Evolutionary conservation across 805 yeast species (phyloP).

Genomic region (Wickerhamiella spandovensis): DNA sequence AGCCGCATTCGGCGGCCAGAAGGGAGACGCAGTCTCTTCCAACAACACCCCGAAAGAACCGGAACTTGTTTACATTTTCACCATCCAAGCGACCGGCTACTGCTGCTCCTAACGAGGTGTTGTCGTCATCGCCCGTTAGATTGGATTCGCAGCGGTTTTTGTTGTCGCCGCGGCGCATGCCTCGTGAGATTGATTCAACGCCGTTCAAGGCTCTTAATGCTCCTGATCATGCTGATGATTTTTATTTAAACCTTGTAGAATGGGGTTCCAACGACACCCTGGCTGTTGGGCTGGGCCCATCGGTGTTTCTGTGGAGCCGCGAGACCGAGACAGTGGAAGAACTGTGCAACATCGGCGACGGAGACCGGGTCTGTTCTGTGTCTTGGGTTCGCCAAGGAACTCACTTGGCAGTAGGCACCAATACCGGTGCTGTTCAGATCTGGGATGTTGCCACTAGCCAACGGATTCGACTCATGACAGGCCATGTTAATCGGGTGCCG

Average conservation of each 20-base stretch:
- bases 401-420: slow-evolving; percentile 86
- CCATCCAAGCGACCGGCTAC: slow-evolving; percentile 14
- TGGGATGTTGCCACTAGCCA: slow-evolving; percentile 82
- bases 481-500: slow-evolving; percentile 74
- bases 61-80: slow-evolving; percentile 11
- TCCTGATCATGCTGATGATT: slow-evolving; percentile 88
- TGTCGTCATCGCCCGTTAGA: slow-evolving; percentile 12
- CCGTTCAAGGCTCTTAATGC: slow-evolving; percentile 94
- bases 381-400: slow-evolving; percentile 94
- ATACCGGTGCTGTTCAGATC: slow-evolving; percentile 75
- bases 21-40: slow-evolving; percentile 11
- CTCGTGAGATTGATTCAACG: slow-evolving; percentile 65
- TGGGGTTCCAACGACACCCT: slow-evolving; percentile 87
- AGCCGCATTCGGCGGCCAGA: not conserved
- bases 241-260: slow-evolving; percentile 80
- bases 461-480: slow-evolving; percentile 83
- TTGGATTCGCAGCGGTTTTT: slow-evolving; percentile 64
- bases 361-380: slow-evolving; percentile 66
- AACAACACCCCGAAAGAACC: slow-evolving; percentile 13
- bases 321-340: slow-evolving; percentile 69
- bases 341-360: slow-evolving; percentile 56
- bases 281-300: slow-evolving; percentile 80
- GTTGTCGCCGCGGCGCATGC: slow-evolving; percentile 68
- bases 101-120: slow-evolving; percentile 38
- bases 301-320: slow-evolving; percentile 87